Percentiles rank a stretch among this genome's conserved stretches.
phyloP scores from a whole-genome alignment of 2,329 filamentous ascomycete genomes.

The Fusarium solani-melongenae region DNA sequence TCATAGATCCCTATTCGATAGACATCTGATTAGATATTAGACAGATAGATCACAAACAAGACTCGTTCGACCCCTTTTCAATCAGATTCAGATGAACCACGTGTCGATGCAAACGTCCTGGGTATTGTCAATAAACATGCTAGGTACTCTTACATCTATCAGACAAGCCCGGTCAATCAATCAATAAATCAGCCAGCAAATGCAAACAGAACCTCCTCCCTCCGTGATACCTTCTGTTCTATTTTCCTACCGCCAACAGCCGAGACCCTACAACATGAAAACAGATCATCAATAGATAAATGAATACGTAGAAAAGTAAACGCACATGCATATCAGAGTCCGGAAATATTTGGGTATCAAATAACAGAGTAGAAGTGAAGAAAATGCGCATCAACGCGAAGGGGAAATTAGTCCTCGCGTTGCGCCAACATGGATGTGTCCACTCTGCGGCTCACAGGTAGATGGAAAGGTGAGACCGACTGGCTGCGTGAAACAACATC shows the following conservation, averaged over 20 bases:
- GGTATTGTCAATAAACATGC: slow-evolving; percentile 16
- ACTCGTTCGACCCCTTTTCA: slow-evolving; percentile 2
- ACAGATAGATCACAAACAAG: not conserved
- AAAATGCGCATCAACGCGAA: not conserved
- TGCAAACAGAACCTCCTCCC: slow-evolving; percentile 12
- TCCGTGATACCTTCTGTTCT: slow-evolving; percentile 23
- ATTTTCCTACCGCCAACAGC: slow-evolving; percentile 25
- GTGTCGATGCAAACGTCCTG: slow-evolving; percentile 10
- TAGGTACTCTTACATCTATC: slow-evolving; percentile 16
- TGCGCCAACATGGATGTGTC: slow-evolving; percentile 1
- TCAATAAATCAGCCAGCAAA: slow-evolving; percentile 1
- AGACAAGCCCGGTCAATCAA: slow-evolving; percentile 1
- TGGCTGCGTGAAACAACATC: not conserved
- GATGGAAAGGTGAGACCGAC: not conserved
- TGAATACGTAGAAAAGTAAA: not conserved
- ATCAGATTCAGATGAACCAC: not conserved
- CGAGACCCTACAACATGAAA: slow-evolving; percentile 19
- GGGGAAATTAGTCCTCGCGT: not conserved
- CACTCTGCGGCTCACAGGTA: not conserved
- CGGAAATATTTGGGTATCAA: slow-evolving; percentile 42
- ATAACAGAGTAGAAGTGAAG: slow-evolving; percentile 42
- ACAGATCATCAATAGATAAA: slow-evolving; percentile 17
- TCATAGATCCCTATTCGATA: not conserved
- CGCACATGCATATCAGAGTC: slow-evolving; percentile 24
- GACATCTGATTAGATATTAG: slow-evolving; percentile 10